A percentile compares a stretch with the other conserved stretches of the same genome.
phyloP scores from a whole-genome alignment of 208 protist genomes.

The Endotrypanum monterogeii region DNA sequence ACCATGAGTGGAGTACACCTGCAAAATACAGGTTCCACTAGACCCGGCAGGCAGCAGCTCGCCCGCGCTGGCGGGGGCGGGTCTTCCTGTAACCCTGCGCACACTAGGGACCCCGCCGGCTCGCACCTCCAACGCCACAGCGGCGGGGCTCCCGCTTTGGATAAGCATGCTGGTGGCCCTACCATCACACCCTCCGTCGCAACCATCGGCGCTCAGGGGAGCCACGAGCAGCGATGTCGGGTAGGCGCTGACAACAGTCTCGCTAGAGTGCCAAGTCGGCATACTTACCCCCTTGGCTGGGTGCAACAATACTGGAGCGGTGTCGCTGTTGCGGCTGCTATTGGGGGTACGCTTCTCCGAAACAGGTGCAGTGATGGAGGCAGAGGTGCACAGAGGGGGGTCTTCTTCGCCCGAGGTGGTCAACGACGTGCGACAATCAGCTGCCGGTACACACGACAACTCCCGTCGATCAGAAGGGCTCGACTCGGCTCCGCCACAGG shows the following conservation, averaged over 20 bases:
- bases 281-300: constrained; percentile 9
- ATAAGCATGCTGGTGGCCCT: constrained; percentile 15
- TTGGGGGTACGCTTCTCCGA: not conserved
- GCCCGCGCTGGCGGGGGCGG: not conserved
- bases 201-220: not conserved
- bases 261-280: constrained; percentile 4
- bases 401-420: not conserved
- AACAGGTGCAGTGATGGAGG: constrained; percentile 2
- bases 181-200: not conserved
- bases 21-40: constrained; percentile 20
- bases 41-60: not conserved
- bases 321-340: constrained; percentile 11
- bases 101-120: not conserved
- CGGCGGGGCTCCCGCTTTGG: constrained; percentile 13
- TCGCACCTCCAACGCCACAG: constrained; percentile 19
- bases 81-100: not conserved
- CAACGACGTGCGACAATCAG: not conserved
- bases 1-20: constrained; percentile 17
- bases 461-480: not conserved
- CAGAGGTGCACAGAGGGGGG: not conserved
- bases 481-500: not conserved
- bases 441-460: not conserved
- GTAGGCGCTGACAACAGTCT: constrained; percentile 12
- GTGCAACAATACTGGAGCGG: constrained; percentile 11
- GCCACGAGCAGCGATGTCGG: constrained; percentile 25